Percentiles rank a stretch among this genome's conserved stretches.
Conservation (phyloP, 208 protist genomes). For the Acanthamoeba triangularis region DNA sequence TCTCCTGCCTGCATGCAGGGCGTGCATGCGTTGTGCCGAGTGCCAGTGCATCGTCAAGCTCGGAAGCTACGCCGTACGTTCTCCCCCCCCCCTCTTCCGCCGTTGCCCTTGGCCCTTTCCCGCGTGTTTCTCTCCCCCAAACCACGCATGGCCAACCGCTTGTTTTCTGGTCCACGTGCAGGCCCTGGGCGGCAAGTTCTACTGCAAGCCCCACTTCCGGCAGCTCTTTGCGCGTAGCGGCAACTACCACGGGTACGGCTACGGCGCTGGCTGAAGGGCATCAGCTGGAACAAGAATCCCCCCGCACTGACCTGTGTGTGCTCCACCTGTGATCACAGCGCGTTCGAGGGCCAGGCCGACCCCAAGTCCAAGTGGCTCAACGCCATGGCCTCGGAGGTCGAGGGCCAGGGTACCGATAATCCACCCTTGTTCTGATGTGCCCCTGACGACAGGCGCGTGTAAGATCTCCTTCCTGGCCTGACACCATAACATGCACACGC, state of each 20-base stretch:
- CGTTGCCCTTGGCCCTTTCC: neutral
- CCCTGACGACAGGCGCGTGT: neutral
- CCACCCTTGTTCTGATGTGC: neutral
- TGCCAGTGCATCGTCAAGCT: neutral
- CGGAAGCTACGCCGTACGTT: neutral
- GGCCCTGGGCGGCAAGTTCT: neutral
- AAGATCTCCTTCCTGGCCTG: neutral
- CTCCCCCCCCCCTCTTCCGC: no score
- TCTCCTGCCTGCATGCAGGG: neutral
- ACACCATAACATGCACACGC: neutral
- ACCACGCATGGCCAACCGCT: no score
- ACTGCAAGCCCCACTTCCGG: slow-evolving; percentile 51
- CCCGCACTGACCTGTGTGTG: no score
- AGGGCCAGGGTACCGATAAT: neutral
- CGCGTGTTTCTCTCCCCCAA: neutral
- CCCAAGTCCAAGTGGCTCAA: slow-evolving; percentile 41
- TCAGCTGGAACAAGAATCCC: no score
- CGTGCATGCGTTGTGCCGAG: neutral
- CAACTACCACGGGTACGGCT: slow-evolving; percentile 47
- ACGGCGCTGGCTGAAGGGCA: neutral
- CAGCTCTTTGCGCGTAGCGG: slow-evolving; percentile 52
- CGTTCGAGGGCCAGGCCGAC: slow-evolving; percentile 46
- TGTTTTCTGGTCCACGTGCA: no score
- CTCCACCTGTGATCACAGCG: neutral
- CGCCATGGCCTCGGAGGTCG: neutral